Conservation (phyloP, 495 filamentous ascomycete species). For the Penicillium coffeae region DNA sequence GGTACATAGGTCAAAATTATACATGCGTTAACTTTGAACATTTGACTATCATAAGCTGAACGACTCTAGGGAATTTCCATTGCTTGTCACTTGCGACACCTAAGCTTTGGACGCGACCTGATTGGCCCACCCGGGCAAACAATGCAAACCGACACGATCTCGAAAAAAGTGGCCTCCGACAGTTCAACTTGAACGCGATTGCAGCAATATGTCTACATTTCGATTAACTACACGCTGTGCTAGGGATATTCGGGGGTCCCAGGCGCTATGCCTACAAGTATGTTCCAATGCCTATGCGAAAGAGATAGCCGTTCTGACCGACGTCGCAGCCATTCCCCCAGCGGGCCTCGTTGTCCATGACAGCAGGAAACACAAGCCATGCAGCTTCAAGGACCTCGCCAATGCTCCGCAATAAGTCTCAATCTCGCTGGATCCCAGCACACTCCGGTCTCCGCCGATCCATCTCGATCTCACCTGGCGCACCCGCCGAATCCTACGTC, state of each 20-base stretch:
- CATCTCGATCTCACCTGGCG: conserved; percentile 32
- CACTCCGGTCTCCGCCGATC: conserved; percentile 24
- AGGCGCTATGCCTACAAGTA: conserved; percentile 13
- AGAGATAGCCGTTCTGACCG: conserved; percentile 7
- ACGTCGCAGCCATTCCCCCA: conserved; percentile 9
- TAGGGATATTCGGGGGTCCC: conserved; percentile 13
- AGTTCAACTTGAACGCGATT: conserved; percentile 3
- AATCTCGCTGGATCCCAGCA: conserved; percentile 19
- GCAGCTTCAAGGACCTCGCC: conserved; percentile 1
- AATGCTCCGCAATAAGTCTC: conserved; percentile 6
- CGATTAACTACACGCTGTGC: conserved; percentile 19
- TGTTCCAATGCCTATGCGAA: not conserved
- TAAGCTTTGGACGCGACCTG: not conserved
- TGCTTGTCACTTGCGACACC: no score
- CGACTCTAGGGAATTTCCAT: no score
- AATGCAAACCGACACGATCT: conserved; percentile 27
- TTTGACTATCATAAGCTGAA: no score
- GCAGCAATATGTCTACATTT: conserved; percentile 17
- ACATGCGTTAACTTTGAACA: no score
- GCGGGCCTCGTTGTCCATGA: conserved; percentile 7
- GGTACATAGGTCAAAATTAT: no score
- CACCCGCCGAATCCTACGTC: conserved; percentile 62
- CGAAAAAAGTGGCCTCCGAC: conserved; percentile 18
- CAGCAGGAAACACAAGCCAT: conserved; percentile 2
- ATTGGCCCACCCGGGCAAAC: conserved; percentile 21